A percentile compares a stretch with the other conserved stretches of the same genome.
Evolutionary conservation across 2,329 filamentous ascomycete species (phyloP).

Genomic region (Capronia coronata): DNA sequence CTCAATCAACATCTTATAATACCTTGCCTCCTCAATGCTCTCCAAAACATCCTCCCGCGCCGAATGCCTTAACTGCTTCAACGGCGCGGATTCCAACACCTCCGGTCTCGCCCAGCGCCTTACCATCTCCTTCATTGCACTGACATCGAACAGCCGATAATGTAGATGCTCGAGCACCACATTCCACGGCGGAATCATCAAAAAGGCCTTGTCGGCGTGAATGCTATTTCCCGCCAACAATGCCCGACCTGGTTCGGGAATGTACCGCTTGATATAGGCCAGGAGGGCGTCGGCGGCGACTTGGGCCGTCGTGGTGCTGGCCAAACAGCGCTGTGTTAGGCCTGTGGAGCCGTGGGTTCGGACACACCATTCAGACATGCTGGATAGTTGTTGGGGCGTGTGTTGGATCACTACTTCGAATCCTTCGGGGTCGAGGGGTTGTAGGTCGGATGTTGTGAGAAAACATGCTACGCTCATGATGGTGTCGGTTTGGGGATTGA

Average conservation of each 20-base stretch:
- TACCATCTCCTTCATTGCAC: slow-evolving; percentile 82
- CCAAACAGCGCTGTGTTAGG: slow-evolving; percentile 67
- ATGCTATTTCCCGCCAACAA: slow-evolving; percentile 89
- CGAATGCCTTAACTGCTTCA: slow-evolving; percentile 71
- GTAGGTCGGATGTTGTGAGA: slow-evolving; percentile 73
- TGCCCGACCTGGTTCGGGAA: slow-evolving; percentile 60
- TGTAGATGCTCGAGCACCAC: slow-evolving; percentile 70
- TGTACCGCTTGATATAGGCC: slow-evolving; percentile 65
- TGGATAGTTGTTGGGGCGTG: slow-evolving; percentile 59
- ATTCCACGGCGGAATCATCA: slow-evolving; percentile 67
- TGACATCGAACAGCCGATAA: slow-evolving; percentile 88
- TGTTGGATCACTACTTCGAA: slow-evolving; percentile 78
- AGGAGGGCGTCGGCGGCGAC: slow-evolving; percentile 67
- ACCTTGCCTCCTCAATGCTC: slow-evolving; percentile 85
- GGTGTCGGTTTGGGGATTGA: slow-evolving; percentile 69
- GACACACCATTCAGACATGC: slow-evolving; percentile 87
- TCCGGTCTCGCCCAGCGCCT: slow-evolving; percentile 68
- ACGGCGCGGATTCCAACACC: slow-evolving; percentile 56
- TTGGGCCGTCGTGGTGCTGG: slow-evolving; percentile 63
- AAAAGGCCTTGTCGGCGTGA: slow-evolving; percentile 79
- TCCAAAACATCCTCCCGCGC: slow-evolving; percentile 87
- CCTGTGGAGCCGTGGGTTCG: slow-evolving; percentile 73
- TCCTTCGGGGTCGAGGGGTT: slow-evolving; percentile 66
- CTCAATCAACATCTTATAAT: slow-evolving; percentile 59
- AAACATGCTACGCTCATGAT: slow-evolving; percentile 92